Evolutionary conservation across 495 filamentous ascomycete genomes (phyloP).

Genomic region (Daldinia decipiens): DNA sequence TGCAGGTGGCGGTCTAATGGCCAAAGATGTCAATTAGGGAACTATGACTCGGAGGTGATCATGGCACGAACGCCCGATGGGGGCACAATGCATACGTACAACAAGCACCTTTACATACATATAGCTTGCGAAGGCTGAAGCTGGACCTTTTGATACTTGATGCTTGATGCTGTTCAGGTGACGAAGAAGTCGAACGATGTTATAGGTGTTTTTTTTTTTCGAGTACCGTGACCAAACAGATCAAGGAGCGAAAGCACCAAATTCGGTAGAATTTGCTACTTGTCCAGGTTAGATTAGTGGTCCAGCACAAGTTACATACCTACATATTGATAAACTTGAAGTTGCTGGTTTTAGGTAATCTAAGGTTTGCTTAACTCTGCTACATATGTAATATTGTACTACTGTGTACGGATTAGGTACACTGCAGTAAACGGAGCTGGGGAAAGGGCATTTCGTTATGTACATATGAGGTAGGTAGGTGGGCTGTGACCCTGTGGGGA

Average conservation of each 20-base stretch:
- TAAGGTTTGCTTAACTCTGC: not conserved
- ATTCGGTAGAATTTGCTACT: constrained; percentile 1
- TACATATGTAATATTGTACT: too few relatives aligned
- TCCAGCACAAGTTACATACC: not conserved
- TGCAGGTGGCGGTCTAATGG: constrained; percentile 29
- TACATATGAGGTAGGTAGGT: too few relatives aligned
- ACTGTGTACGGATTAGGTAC: too few relatives aligned
- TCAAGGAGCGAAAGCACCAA: not conserved
- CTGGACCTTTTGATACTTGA: not conserved
- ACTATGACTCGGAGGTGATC: constrained; percentile 23
- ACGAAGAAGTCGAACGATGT: constrained; percentile 29
- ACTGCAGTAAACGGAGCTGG: constrained; percentile 6
- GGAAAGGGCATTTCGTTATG: constrained; percentile 27
- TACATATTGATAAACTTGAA: not conserved
- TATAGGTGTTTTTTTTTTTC: constrained; percentile 14
- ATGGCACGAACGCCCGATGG: constrained; percentile 26
- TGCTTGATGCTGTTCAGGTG: constrained; percentile 31
- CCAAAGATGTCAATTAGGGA: constrained; percentile 27
- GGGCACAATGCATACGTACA: constrained; percentile 1
- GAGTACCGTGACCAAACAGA: constrained; percentile 18
- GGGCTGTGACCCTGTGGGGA: constrained; percentile 34
- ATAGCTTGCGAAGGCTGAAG: constrained; percentile 26
- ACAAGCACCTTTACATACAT: constrained; percentile 1
- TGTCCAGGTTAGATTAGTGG: not conserved
- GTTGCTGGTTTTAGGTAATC: not conserved